phyloP scores from a whole-genome alignment of 345 rosid species.

The Citrus unshiu region DNA sequence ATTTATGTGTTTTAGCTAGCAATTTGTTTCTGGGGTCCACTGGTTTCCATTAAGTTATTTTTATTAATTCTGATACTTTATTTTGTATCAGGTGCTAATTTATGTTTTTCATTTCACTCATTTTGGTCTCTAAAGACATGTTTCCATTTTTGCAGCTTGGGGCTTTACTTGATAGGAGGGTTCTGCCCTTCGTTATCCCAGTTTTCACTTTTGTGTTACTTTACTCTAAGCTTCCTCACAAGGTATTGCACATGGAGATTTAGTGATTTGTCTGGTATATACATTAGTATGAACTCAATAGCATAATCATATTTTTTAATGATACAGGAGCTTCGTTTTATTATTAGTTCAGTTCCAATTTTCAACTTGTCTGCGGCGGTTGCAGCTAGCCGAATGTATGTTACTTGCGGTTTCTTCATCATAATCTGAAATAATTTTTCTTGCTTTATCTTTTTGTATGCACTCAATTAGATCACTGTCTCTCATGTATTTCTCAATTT shows the following conservation, averaged over 20 bases:
- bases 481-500: background rate
- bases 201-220: slow-evolving; percentile 66
- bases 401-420: background rate
- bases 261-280: slow-evolving; percentile 15
- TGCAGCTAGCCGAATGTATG: slow-evolving; percentile 88
- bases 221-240: slow-evolving; percentile 97
- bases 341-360: slow-evolving; percentile 87
- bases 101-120: background rate
- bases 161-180: slow-evolving; percentile 69
- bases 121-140: background rate
- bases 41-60: background rate
- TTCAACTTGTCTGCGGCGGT: slow-evolving; percentile 92
- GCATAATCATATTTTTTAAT: slow-evolving; percentile 9
- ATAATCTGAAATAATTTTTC: background rate
- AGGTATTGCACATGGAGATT: slow-evolving; percentile 45
- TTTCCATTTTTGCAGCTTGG: slow-evolving; percentile 64
- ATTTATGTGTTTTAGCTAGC: background rate
- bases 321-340: slow-evolving; percentile 93
- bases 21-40: background rate
- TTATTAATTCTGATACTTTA: background rate
- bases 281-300: background rate
- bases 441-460: background rate
- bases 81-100: background rate
- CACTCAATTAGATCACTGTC: background rate
- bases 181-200: slow-evolving; percentile 56